phyloP scores from a whole-genome alignment of 352 stramenopile species.

The Globisporangium mamillatum region DNA sequence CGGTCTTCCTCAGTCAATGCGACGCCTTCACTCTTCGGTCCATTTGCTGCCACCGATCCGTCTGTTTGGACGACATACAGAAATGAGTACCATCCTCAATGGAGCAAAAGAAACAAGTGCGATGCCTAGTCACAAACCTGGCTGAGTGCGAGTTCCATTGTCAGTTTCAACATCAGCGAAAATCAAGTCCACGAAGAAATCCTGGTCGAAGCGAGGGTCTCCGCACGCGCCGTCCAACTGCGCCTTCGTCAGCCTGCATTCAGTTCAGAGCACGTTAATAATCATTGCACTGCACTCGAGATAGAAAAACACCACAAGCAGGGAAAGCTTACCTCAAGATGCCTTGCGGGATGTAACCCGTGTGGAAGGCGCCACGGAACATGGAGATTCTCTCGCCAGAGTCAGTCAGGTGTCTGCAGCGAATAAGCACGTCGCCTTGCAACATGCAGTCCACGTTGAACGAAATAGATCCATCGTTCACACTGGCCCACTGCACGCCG shows the following conservation, averaged over 20 bases:
- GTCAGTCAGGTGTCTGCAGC: slow-evolving; percentile 93
- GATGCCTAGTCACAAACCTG: slow-evolving; percentile 11
- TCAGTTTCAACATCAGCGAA: slow-evolving; percentile 93
- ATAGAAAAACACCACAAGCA: not conserved
- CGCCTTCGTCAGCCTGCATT: slow-evolving; percentile 90
- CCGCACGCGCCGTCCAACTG: slow-evolving; percentile 94
- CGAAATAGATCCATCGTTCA: slow-evolving; percentile 84
- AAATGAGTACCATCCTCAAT: not conserved
- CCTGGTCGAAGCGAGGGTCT: slow-evolving; percentile 92
- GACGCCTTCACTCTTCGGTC: slow-evolving; percentile 66
- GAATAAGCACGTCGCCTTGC: slow-evolving; percentile 96
- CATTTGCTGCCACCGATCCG: slow-evolving; percentile 13
- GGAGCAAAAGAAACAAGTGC: not conserved
- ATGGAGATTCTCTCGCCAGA: slow-evolving; percentile 91
- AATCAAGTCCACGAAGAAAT: slow-evolving; percentile 97
- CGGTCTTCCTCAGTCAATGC: slow-evolving; percentile 76
- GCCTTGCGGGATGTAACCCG: slow-evolving; percentile 95
- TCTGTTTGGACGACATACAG: slow-evolving; percentile 5
- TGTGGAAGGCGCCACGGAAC: slow-evolving; percentile 98
- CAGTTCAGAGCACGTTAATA: not conserved
- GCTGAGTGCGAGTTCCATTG: slow-evolving; percentile 25
- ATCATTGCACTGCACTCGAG: not conserved
- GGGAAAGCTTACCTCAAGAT: slow-evolving; percentile 78
- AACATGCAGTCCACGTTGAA: slow-evolving; percentile 96
- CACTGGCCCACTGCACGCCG: slow-evolving; percentile 90